Base-by-base conservation (phyloP, 148 eudicot species). In the Mesembryanthemum crystallinum region DNA sequence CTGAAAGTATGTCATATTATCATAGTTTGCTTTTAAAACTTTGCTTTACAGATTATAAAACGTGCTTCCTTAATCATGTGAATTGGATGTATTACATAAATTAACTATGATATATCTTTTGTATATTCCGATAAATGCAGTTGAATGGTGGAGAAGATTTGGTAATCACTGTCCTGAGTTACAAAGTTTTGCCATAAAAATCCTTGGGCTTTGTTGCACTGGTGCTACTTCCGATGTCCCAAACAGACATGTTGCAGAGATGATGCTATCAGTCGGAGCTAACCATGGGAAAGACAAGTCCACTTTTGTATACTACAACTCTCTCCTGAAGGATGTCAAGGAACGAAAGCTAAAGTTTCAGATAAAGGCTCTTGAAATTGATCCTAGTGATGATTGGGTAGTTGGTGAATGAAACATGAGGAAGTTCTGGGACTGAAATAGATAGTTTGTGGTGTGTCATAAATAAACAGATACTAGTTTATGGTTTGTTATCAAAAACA, bases 81-180 rank as follows among this genome's bases (percentile, higher is more conserved):
- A n/a, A n/a, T n/a, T n/a, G n/a, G n/a, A n/a, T n/a, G n/a, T n/a
- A n/a, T n/a, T n/a, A n/a, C n/a, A 45, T 45, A 8, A 13, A 45
- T 45, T 10, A 13, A 8, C 49, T 6, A 0, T 11, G 13, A 33
- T 32, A 24, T 28, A 4, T n/a, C 24, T 58, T 58, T 64, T 7
- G 13, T 6, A 4, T 33, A 0, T 65, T 65, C 7, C 14, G 14
- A 8, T 24, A 17, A 21, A 35, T 83, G 80, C 89, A 92, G 97
- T 73, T 13, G 74, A 49, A 21, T 89, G 97, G 92, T 92, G 94
- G 94, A 65, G 77, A 17, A 49, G 45, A 21, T 87, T 74, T 52
- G 97, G 92, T 24, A 80, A 62, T 55, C 75, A 88, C 32, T 89
- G 87, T 79, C 89, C 92, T 1, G 89, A 92, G 29, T 81, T 92